phyloP scores from a whole-genome alignment of 345 rosid species.

The Bretschneidera sinensis region DNA sequence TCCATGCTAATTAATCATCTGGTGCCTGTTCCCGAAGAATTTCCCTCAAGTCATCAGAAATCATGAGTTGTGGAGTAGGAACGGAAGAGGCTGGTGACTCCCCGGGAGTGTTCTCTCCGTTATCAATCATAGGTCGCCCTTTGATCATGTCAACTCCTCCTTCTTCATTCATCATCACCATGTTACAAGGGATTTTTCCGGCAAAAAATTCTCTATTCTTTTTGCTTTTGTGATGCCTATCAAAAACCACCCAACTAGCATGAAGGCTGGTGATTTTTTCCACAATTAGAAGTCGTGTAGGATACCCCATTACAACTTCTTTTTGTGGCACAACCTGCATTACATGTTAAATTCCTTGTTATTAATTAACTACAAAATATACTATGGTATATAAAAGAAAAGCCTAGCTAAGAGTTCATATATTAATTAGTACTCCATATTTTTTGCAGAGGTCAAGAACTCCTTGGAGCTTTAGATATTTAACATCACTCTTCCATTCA shows the following conservation, averaged over 20 bases:
- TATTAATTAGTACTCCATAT: conserved; percentile 27
- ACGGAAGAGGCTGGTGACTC: conserved; percentile 28
- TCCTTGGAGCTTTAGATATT: conserved; percentile 40
- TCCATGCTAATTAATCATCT: background rate
- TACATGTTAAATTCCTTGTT: background rate
- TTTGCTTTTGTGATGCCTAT: conserved; percentile 24
- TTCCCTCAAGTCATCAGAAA: conserved; percentile 25
- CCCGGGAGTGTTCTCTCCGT: conserved; percentile 12
- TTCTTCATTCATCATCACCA: conserved; percentile 41
- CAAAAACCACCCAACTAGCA: conserved; percentile 48
- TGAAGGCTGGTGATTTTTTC: conserved; percentile 39
- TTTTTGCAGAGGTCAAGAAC: conserved; percentile 34
- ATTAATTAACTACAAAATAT: background rate
- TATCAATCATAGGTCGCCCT: conserved; percentile 22
- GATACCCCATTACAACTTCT: conserved; percentile 54
- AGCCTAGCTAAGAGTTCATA: background rate
- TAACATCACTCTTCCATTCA: conserved; percentile 25
- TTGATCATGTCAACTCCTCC: conserved; percentile 38
- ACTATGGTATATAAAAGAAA: too few species aligned
- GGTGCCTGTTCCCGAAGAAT: conserved; percentile 14
- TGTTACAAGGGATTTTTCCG: conserved; percentile 33
- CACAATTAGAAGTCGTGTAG: conserved; percentile 22
- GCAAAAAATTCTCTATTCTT: conserved; percentile 36
- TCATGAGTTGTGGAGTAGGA: conserved; percentile 33
- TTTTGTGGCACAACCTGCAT: conserved; percentile 38